Conservation (phyloP, 192 early-diverging fungal species). For the Obelidium mucronatum region DNA sequence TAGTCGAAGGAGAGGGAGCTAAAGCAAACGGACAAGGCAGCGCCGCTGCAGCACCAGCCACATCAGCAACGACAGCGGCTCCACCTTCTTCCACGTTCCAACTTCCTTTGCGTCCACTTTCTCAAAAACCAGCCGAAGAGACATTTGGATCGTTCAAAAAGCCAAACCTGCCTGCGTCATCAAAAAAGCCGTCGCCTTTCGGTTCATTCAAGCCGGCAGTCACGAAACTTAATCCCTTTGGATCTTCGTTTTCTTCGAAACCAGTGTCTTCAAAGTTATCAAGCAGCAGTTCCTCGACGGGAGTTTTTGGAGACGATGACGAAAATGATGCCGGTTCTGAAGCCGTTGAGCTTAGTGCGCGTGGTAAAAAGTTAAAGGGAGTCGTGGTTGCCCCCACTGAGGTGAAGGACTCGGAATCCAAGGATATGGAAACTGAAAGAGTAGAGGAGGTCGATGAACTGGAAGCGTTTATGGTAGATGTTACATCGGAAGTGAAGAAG, state of each 20-base stretch:
- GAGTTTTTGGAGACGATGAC: constrained; percentile 24
- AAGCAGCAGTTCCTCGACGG: not conserved
- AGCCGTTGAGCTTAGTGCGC: not conserved
- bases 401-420: not conserved
- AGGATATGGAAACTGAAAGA: constrained; percentile 24
- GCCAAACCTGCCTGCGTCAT: not conserved
- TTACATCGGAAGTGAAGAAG: constrained; percentile 74
- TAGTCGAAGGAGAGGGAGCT: not conserved
- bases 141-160: not conserved
- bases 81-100: not conserved
- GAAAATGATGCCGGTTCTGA: no score
- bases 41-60: not conserved
- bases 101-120: constrained; percentile 13
- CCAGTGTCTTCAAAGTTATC: not conserved
- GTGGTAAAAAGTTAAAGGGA: constrained; percentile 27
- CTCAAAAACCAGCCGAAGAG: constrained; percentile 10
- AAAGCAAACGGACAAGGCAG: no score
- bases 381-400: not conserved
- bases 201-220: not conserved
- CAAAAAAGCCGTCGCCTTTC: not conserved
- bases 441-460: constrained; percentile 49
- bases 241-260: not conserved
- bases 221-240: constrained; percentile 1
- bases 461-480: constrained; percentile 91
- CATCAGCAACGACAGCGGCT: not conserved